Evolutionary conservation across 2,329 filamentous ascomycete genomes (phyloP).

Genomic region (Xylaria arbuscula): DNA sequence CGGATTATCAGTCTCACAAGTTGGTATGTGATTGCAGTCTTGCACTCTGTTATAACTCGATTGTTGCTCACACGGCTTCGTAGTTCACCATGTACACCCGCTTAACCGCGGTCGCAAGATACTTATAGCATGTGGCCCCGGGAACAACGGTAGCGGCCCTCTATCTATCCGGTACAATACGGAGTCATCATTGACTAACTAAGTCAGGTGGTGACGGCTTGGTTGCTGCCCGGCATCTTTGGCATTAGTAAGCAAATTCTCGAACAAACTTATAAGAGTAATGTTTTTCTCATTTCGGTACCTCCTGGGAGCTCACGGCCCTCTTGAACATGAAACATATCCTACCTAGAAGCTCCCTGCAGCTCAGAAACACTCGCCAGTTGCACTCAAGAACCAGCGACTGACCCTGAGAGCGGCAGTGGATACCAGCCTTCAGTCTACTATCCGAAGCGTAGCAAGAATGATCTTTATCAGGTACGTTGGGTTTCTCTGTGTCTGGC

Average conservation of each 20-base stretch:
- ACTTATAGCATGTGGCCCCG: slow-evolving; percentile 90
- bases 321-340: background rate
- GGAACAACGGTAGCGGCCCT: slow-evolving; percentile 69
- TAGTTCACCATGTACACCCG: slow-evolving; percentile 88
- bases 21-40: slow-evolving; percentile 63
- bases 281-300: background rate
- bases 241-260: slow-evolving; percentile 68
- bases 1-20: slow-evolving; percentile 91
- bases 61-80: slow-evolving; percentile 9
- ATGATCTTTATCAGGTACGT: slow-evolving; percentile 84
- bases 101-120: slow-evolving; percentile 75
- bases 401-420: slow-evolving; percentile 27
- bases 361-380: background rate
- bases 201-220: slow-evolving; percentile 86
- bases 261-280: background rate
- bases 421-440: slow-evolving; percentile 90
- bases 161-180: background rate
- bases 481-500: background rate
- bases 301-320: background rate
- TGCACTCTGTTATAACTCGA: background rate
- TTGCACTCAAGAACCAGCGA: background rate
- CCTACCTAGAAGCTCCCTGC: background rate
- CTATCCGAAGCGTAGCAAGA: slow-evolving; percentile 92
- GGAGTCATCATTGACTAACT: slow-evolving; percentile 6
- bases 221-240: slow-evolving; percentile 90